These are phyloP conservation scores for Paradendryphiella salina DNA, from an alignment of 2,329 filamentous ascomycete genomes.

Conservation along the genomic window DNA sequence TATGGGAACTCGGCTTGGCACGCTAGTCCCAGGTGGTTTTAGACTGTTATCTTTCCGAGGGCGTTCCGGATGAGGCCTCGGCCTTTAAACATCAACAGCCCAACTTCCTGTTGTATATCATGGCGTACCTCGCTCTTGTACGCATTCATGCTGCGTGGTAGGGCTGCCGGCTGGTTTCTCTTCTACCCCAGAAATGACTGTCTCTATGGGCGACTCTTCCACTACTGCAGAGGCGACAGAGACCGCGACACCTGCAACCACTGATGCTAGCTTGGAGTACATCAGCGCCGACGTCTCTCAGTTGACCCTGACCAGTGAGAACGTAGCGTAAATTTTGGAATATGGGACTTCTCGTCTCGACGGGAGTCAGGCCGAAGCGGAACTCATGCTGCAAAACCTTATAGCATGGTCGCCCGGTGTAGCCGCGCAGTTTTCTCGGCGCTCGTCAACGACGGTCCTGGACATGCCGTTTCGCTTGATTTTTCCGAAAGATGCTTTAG, in stretches of 20 bases:
- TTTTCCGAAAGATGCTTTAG: constrained; percentile 8
- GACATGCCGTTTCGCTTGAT: constrained; percentile 22
- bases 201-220: no score
- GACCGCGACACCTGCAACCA: background rate
- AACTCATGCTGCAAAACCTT: constrained; percentile 9
- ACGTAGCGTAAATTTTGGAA: constrained; percentile 18
- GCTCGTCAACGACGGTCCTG: constrained; percentile 13
- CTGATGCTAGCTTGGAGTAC: constrained; percentile 3
- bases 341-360: constrained; percentile 10
- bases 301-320: constrained; percentile 10
- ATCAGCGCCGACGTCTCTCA: constrained; percentile 13
- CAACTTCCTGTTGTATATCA: background rate
- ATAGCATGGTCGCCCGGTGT: constrained; percentile 10
- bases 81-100: no score
- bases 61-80: background rate
- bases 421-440: constrained; percentile 6
- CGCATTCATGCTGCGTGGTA: background rate
- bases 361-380: constrained; percentile 5
- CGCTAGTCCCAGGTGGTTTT: background rate
- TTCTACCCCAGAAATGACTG: no score
- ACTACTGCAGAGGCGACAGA: no score
- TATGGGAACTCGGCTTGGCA: constrained; percentile 17
- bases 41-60: background rate
- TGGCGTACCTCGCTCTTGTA: background rate
- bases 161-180: background rate